Evolutionary conservation across 2,329 filamentous ascomycete species (phyloP).

Genomic region (Colletotrichum paranaense): DNA sequence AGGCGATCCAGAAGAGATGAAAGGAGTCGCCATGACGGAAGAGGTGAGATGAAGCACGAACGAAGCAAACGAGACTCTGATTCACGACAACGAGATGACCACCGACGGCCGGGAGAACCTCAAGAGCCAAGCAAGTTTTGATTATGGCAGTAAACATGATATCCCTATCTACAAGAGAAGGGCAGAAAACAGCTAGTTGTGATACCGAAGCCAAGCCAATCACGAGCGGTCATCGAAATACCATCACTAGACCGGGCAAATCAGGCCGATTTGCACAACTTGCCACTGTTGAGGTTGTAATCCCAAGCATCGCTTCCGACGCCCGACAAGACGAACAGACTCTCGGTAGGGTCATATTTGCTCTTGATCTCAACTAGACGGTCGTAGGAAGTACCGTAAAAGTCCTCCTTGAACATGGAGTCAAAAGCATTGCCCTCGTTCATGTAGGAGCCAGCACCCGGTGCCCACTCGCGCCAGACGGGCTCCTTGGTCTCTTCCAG

Average conservation of each 20-base stretch:
- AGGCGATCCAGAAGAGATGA: background rate
- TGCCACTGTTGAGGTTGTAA: conserved; percentile 29
- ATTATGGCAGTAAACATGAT: background rate
- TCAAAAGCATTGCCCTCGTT: conserved; percentile 47
- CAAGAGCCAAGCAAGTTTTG: background rate
- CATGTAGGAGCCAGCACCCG: conserved; percentile 41
- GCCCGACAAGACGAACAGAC: conserved; percentile 43
- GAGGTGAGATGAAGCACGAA: background rate
- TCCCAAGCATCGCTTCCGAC: conserved; percentile 43
- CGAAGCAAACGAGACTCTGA: background rate
- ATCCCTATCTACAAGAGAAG: background rate
- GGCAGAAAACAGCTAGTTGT: background rate
- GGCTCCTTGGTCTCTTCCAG: conserved; percentile 43
- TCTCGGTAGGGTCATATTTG: conserved; percentile 42
- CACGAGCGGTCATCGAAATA: background rate
- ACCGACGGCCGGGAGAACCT: background rate
- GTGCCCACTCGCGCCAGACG: conserved; percentile 41
- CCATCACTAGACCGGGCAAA: background rate
- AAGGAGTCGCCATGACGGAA: background rate
- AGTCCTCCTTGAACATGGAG: conserved; percentile 43
- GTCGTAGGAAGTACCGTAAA: conserved; percentile 44
- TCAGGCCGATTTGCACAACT: conserved; percentile 6
- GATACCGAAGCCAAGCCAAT: background rate
- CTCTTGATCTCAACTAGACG: conserved; percentile 43
- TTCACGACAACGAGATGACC: background rate